Conservation (phyloP, 2,329 filamentous ascomycete species). For the Fusarium clavum region DNA sequence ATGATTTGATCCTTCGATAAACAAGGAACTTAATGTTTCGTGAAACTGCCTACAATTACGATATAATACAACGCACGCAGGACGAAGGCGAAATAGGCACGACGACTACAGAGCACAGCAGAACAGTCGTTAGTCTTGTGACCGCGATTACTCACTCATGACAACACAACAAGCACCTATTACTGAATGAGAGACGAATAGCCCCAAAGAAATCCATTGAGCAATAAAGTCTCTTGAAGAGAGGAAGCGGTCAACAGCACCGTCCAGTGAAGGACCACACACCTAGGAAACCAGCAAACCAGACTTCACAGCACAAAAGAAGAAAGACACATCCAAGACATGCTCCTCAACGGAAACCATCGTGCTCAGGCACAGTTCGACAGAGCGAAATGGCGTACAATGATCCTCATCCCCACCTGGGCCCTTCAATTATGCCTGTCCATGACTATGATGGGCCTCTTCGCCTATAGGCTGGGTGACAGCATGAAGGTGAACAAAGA, state of each 20-base stretch:
- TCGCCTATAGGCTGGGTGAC: slow-evolving; percentile 63
- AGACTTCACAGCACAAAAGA: neutral
- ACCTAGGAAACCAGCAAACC: neutral
- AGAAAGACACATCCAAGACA: neutral
- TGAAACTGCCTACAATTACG: neutral
- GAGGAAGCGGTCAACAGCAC: slow-evolving; percentile 11
- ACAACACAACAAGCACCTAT: neutral
- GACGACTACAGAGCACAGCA: slow-evolving; percentile 3
- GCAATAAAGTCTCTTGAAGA: slow-evolving; percentile 28
- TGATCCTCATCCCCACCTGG: slow-evolving; percentile 64
- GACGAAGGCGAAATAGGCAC: slow-evolving; percentile 20
- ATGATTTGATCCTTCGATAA: slow-evolving; percentile 8
- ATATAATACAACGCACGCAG: slow-evolving; percentile 19
- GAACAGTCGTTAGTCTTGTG: slow-evolving; percentile 1
- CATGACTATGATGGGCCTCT: slow-evolving; percentile 62
- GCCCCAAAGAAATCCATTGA: slow-evolving; percentile 10
- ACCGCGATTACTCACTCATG: slow-evolving; percentile 6
- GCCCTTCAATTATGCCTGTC: slow-evolving; percentile 59
- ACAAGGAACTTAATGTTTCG: slow-evolving; percentile 26
- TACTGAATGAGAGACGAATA: slow-evolving; percentile 21
- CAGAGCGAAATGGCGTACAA: slow-evolving; percentile 63
- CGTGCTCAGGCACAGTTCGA: slow-evolving; percentile 65
- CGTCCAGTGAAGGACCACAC: slow-evolving; percentile 1
- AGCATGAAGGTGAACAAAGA: slow-evolving; percentile 59
- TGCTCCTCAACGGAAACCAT: slow-evolving; percentile 54